These are phyloP conservation scores for Ceriops zippeliana DNA, from an alignment of 345 rosid genomes.

Conservation along the genomic window DNA sequence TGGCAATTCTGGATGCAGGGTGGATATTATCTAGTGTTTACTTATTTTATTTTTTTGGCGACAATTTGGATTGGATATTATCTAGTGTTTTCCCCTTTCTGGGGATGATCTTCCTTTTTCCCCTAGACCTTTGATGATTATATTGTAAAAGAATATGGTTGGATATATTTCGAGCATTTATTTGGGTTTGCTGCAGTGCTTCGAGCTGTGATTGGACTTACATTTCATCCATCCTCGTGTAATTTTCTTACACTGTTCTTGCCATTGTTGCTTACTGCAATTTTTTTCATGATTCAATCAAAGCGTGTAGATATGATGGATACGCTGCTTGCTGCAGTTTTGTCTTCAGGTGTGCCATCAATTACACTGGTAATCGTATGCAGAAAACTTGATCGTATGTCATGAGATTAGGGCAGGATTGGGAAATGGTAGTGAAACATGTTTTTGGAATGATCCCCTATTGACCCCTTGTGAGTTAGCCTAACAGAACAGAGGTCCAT, in stretches of 20 bases:
- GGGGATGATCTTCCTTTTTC: background rate
- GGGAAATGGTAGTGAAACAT: too few species aligned
- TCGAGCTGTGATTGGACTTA: background rate
- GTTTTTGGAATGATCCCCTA: too few species aligned
- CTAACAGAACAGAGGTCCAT: too few species aligned
- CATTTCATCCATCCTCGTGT: background rate
- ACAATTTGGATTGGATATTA: background rate
- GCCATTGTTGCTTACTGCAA: too few species aligned
- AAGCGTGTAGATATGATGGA: too few species aligned
- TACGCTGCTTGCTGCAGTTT: too few species aligned
- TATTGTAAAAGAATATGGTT: background rate
- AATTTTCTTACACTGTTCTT: background rate
- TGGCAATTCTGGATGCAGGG: conserved; percentile 6
- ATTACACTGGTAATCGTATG: too few species aligned
- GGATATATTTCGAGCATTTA: background rate
- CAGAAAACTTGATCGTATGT: too few species aligned
- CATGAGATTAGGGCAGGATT: too few species aligned
- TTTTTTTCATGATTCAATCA: too few species aligned
- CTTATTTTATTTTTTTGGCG: background rate
- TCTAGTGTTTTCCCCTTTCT: background rate
- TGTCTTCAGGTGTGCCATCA: too few species aligned
- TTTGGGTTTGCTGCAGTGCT: background rate
- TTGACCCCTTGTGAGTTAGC: too few species aligned
- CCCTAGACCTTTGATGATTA: background rate
- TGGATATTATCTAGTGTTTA: conserved; percentile 2